phyloP scores from a whole-genome alignment of 441 rosid species.

The Codiaeum variegatum region DNA sequence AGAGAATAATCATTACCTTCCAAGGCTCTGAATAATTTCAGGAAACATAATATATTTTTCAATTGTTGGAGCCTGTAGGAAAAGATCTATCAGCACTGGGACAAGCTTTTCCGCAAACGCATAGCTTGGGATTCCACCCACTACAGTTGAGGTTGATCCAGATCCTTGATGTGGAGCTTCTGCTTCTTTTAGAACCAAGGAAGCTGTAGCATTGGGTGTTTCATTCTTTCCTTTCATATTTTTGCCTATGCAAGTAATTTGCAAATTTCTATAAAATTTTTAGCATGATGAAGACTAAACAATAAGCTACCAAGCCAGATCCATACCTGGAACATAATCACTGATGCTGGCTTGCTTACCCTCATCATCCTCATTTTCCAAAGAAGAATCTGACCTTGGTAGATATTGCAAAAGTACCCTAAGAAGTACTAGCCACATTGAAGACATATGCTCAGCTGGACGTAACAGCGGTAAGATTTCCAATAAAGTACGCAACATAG shows the following conservation, averaged over 20 bases:
- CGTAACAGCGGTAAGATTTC: conserved; percentile 73
- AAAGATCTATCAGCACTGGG: conserved; percentile 77
- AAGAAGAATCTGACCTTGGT: conserved; percentile 54
- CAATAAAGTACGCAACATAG: conserved; percentile 73
- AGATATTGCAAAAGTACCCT: conserved; percentile 76
- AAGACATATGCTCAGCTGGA: conserved; percentile 73
- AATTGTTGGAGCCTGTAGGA: conserved; percentile 61
- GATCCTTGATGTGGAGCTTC: conserved; percentile 36
- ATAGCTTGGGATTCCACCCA: conserved; percentile 44
- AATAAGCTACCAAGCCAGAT: conserved; percentile 15
- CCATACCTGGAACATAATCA: conserved; percentile 44
- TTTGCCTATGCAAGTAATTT: conserved; percentile 34
- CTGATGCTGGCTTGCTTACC: conserved; percentile 35
- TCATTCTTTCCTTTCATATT: conserved; percentile 28
- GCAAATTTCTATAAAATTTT: conserved; percentile 23
- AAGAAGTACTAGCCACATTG: conserved; percentile 82
- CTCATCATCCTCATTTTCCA: conserved; percentile 52
- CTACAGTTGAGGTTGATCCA: conserved; percentile 29
- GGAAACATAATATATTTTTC: conserved; percentile 72
- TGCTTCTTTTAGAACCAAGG: conserved; percentile 33
- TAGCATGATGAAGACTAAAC: conserved; percentile 18
- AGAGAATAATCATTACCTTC: conserved; percentile 52
- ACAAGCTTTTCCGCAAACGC: conserved; percentile 83
- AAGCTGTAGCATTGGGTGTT: conserved; percentile 43
- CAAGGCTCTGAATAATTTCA: conserved; percentile 82